Evolutionary conservation across 202 grass and related monocot genomes (phyloP).

Genomic region (Dendrocalamus latiflorus): DNA sequence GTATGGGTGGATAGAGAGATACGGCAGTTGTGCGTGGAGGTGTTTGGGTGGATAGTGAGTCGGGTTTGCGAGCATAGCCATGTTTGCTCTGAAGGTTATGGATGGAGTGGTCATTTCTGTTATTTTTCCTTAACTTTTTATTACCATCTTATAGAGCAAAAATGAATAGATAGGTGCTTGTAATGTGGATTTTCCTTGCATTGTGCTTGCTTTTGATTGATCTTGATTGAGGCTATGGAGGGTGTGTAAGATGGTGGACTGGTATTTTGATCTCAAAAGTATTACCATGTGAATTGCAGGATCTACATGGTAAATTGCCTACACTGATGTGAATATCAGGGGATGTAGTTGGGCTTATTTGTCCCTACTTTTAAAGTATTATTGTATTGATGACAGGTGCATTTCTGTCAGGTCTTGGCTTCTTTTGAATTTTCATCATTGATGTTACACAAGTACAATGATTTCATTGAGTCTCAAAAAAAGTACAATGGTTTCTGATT

Average conservation of each 20-base stretch:
- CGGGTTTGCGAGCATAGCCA: background rate
- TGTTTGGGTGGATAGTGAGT: background rate
- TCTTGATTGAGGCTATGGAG: background rate
- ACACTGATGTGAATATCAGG: background rate
- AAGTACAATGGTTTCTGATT: background rate
- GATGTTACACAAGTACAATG: background rate
- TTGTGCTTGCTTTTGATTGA: background rate
- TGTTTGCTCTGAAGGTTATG: background rate
- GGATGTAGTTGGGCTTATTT: constrained; percentile 11
- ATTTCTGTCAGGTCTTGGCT: constrained; percentile 6
- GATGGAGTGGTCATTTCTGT: background rate
- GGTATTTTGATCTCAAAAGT: background rate
- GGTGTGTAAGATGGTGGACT: background rate
- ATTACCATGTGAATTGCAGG: background rate
- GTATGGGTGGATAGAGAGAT: background rate
- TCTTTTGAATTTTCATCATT: background rate
- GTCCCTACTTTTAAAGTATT: background rate
- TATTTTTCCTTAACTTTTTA: background rate
- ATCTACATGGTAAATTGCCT: background rate
- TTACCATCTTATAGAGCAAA: background rate
- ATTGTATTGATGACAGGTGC: background rate
- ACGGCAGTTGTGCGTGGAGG: background rate
- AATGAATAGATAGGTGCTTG: background rate
- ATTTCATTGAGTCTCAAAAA: too few relatives aligned
- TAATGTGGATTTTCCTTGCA: background rate